These are phyloP conservation scores for Hymenoscyphus infarciens DNA, from an alignment of 2,329 filamentous ascomycete species.

Conservation along the genomic window DNA sequence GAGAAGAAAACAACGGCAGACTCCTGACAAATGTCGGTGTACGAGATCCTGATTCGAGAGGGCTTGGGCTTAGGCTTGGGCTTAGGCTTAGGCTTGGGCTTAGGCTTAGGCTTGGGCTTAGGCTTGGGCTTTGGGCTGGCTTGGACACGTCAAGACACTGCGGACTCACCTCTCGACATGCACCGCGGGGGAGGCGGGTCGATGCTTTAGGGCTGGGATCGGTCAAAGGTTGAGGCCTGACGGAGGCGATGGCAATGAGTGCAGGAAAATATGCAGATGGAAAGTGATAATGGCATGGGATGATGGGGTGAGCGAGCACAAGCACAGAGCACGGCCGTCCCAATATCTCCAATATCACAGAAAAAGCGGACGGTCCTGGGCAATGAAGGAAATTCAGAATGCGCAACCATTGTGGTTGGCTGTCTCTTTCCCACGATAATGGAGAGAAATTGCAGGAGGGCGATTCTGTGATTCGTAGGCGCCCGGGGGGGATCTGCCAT, in stretches of 20 bases:
- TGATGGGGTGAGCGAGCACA: neutral
- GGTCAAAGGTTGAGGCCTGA: neutral
- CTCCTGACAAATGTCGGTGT: constrained; percentile 17
- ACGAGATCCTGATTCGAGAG: constrained; percentile 11
- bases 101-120: neutral
- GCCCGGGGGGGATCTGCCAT: neutral
- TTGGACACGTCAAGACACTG: constrained; percentile 10
- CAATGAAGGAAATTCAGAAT: constrained; percentile 1
- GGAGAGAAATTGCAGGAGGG: constrained; percentile 5
- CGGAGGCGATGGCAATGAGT: constrained; percentile 1
- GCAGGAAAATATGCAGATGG: constrained; percentile 1
- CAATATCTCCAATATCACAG: neutral
- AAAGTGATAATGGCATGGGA: neutral
- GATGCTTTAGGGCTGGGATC: constrained; percentile 7
- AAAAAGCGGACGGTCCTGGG: neutral
- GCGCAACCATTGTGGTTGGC: constrained; percentile 9
- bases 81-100: no score
- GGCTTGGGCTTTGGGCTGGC: constrained; percentile 2
- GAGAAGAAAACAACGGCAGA: constrained; percentile 1
- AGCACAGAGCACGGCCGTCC: neutral
- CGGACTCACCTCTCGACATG: constrained; percentile 3
- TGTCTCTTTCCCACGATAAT: neutral
- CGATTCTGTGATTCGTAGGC: constrained; percentile 14
- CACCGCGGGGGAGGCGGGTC: neutral
- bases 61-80: constrained; percentile 2